A percentile compares a stretch with the other conserved stretches of the same genome.
phyloP scores from a whole-genome alignment of 176 grass and related monocot genomes.

The Raddia distichophylla region DNA sequence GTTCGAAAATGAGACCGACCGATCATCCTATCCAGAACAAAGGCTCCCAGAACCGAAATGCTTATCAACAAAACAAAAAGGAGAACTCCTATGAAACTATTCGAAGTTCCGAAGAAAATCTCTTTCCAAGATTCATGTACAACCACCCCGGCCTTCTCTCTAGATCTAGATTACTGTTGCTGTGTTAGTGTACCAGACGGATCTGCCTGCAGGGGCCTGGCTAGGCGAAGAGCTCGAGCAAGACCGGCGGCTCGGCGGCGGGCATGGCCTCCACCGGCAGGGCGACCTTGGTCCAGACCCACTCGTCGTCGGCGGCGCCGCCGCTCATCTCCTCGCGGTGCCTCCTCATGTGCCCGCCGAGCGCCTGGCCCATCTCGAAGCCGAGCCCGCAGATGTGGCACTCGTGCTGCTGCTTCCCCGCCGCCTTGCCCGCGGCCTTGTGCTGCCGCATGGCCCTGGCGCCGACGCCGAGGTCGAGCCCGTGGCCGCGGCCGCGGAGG shows the following conservation, averaged over 20 bases:
- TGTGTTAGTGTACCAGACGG: neutral
- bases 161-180: neutral
- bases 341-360: conserved; percentile 67
- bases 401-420: conserved; percentile 38
- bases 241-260: neutral
- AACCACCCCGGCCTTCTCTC: neutral
- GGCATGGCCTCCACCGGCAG: neutral
- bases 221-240: conserved; percentile 50
- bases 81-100: neutral
- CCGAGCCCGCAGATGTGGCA: conserved; percentile 65
- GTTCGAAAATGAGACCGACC: neutral
- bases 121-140: conserved; percentile 23
- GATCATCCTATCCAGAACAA: neutral
- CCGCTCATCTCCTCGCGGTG: conserved; percentile 42
- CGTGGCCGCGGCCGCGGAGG: conserved; percentile 36
- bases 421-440: conserved; percentile 28
- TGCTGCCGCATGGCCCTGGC: conserved; percentile 34
- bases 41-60: neutral
- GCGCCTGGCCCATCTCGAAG: conserved; percentile 65
- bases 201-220: too few relatives aligned
- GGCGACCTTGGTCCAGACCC: conserved; percentile 29
- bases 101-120: neutral
- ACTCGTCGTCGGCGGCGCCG: conserved; percentile 14
- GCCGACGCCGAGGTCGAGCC: conserved; percentile 50
- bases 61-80: neutral